Conservation (phyloP, 106 monocot genomes). For the Chionographis japonica region DNA sequence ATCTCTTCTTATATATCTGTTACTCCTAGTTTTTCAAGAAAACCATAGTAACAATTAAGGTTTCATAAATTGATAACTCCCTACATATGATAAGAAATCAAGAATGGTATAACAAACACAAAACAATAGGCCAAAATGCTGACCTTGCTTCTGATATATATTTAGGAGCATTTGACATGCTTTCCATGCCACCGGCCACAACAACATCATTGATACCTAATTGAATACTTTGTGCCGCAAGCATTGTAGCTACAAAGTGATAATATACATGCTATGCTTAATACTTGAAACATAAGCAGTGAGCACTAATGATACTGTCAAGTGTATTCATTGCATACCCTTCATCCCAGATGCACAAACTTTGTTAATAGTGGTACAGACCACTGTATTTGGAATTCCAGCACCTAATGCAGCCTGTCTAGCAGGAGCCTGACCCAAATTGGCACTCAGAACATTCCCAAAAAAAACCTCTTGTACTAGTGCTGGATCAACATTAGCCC, state of each 20-base stretch:
- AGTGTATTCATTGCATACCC: conserved; percentile 29
- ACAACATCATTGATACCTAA: conserved; percentile 93
- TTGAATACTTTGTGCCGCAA: conserved; percentile 92
- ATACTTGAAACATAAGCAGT: background rate
- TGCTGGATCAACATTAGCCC: conserved; percentile 84
- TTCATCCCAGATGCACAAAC: conserved; percentile 99
- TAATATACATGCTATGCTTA: background rate
- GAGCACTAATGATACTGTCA: background rate
- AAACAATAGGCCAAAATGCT: background rate
- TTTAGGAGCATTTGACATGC: conserved; percentile 99
- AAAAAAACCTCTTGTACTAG: conserved; percentile 96
- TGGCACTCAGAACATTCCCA: conserved; percentile 99
- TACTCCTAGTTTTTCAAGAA: too few species aligned
- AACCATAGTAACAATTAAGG: too few species aligned
- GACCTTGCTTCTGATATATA: conserved; percentile 93
- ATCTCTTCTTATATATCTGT: too few species aligned
- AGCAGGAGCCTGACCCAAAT: conserved; percentile 98
- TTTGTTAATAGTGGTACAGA: conserved; percentile 92
- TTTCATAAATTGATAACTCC: too few species aligned
- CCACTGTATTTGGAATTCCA: conserved; percentile 83
- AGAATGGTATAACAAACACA: background rate
- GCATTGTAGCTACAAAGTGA: conserved; percentile 64
- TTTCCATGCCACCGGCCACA: conserved; percentile 98
- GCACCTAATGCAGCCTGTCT: conserved; percentile 97
- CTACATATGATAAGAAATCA: too few species aligned